Evolutionary conservation across 1,284 basidiomycete genomes (phyloP), one percentile per base, ranked within the genome.

Genomic region (Amylostereum areolatum): DNA sequence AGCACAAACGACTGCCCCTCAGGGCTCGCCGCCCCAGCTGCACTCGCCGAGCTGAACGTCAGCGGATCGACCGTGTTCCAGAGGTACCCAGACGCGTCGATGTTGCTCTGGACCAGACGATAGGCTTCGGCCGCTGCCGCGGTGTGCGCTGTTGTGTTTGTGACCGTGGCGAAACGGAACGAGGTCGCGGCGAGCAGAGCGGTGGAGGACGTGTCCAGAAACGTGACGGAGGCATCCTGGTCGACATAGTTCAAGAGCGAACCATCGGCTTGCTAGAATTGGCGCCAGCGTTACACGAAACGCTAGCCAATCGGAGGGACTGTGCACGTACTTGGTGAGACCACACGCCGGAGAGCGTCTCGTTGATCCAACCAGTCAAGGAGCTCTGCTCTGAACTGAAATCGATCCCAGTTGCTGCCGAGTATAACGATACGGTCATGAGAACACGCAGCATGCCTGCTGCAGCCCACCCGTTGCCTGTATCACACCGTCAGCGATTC

Each of bases 1-100:
- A 92, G 61, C 1, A 86, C 72, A 57, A 92, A 92, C n/a, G 81
- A 84, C 65, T 91, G 76, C 0, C 68, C 73, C 55, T 83, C 81
- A 0, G 80, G 67, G 48, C 80, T 83, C 10, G 77, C 35, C 4
- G 64, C 55, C 0, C 82, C 83, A 55, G 78, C 58, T 2, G 61
- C 36, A 0, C 67, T 43, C 41, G 41, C 25, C 41, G 5, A 18
- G 41, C 12, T 62, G 56, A 77, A 88, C 2, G 71, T 63, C 35
- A 82, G 61, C 0, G 89, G 89, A 58, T 91, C 71, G 3, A 87
- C 86, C 3, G 91, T 87, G 7, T 86, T 83, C 3, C 67, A 73
- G 12, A 92, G 67, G 75, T 81, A 87, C 0, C 77, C 79, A 0
- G 77, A 68, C 1, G 58, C 49, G 12, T 69, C 70, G 46, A 84